Base-by-base conservation (phyloP, 2,329 filamentous ascomycete genomes). In the Xylariaceae sp. region DNA sequence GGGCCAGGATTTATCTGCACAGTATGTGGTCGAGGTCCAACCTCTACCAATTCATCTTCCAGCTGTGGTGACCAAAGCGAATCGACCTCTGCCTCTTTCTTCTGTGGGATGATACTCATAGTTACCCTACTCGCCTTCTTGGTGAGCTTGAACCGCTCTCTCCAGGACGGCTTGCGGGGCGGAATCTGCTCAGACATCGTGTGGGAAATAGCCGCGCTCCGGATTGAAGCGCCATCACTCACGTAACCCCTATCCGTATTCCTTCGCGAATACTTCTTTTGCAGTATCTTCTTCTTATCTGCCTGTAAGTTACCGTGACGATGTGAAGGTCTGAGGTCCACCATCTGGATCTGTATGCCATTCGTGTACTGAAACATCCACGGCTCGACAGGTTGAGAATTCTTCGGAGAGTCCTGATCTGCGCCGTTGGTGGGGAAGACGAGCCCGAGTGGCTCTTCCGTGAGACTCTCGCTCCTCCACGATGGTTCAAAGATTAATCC, bases 101-200 rank as follows among this genome's bases (percentile, higher is more conserved):
- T 71, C 63, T 50, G 69, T 70, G 40, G 73, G 72, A 73, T 73
- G 75, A 63, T 67, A 66, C 57, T 75, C 73, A 57, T 70, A 68
- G 42, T 72, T 66, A 42, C 72, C 72, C 16, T 72, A 73, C 45
- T 50, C 18, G 51, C 39, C 19, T 58, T 56, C 33, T 18, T 54
- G 17, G 42, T 45, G 10, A 58, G 50, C 31, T 51, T 41, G 36
- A 58, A 53, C 4, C 54, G 48, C 31, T 56, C 48, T 28, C 47
- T 48, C 55, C 52, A 57, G 7, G 51, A 53, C 16, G 46, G 45
- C 45, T 51, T 48, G 13, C 47, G 50, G 5, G 31, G 16, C 22
- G 22, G 22, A 7, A 28, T 28, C 31, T 28, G 48, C 7, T 58
- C 55, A 28, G 47, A 34, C 3, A 43, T 18, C 19, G 41, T 31